These are phyloP conservation scores for Chlorociboria aeruginascens DNA, from an alignment of 495 filamentous ascomycete species.

Conservation along the genomic window DNA sequence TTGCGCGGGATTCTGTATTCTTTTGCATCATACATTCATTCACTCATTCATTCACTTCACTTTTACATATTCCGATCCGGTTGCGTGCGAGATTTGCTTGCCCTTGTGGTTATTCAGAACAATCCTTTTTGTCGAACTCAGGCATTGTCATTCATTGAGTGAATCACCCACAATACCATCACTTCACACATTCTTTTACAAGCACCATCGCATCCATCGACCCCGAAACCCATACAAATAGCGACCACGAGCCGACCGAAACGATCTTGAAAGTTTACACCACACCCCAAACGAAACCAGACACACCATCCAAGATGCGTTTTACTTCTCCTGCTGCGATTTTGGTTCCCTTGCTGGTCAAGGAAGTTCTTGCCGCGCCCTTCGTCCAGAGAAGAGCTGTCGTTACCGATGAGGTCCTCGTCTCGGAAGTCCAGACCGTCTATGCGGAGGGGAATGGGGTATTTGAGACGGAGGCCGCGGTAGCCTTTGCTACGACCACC, in stretches of 20 bases:
- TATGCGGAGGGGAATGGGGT: conserved; percentile 8
- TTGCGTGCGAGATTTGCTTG: too few species aligned
- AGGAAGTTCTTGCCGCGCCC: conserved; percentile 12
- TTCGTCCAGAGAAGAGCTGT: conserved; percentile 10
- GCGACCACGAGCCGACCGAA: too few species aligned
- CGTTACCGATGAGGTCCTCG: conserved; percentile 10
- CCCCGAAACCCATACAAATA: too few species aligned
- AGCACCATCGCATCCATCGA: too few species aligned
- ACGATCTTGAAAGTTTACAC: neutral
- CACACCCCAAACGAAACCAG: neutral
- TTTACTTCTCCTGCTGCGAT: conserved; percentile 4
- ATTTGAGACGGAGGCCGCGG: conserved; percentile 2
- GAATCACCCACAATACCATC: neutral
- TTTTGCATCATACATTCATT: neutral
- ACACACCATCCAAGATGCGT: conserved; percentile 8
- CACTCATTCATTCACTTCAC: neutral
- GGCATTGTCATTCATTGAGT: neutral
- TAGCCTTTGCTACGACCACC: conserved; percentile 6
- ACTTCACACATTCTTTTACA: too few species aligned
- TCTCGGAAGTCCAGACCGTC: conserved; percentile 9
- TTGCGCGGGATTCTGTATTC: conserved; percentile 1
- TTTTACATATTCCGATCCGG: neutral
- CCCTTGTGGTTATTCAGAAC: too few species aligned
- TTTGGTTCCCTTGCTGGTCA: conserved; percentile 19
- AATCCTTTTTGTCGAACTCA: too few species aligned